Conservation (phyloP, 176 grass and related monocot genomes). For the Aegilops umbellulata region DNA sequence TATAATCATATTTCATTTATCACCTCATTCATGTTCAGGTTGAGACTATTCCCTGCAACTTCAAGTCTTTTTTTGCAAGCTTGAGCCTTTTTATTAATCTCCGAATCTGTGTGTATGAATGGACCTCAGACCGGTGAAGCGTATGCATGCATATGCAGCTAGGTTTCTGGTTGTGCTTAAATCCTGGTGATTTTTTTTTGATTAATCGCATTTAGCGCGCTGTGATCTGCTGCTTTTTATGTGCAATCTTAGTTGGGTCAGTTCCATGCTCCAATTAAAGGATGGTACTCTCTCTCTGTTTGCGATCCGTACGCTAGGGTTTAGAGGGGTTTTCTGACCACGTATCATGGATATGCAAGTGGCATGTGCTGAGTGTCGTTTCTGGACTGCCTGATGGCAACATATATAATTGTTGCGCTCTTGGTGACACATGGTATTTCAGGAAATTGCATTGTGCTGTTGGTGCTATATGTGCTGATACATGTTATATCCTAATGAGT, state of each 20-base stretch:
- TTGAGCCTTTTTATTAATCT: conserved; percentile 39
- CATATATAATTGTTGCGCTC: neutral
- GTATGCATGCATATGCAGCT: too few species aligned
- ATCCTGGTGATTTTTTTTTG: too few species aligned
- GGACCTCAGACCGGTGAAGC: too few species aligned
- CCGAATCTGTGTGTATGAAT: conserved; percentile 27
- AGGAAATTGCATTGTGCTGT: neutral
- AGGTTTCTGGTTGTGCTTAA: too few species aligned
- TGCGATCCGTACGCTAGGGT: neutral
- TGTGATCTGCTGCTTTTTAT: neutral
- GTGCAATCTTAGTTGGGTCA: neutral
- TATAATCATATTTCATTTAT: neutral
- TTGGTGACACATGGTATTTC: neutral
- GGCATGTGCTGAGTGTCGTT: neutral
- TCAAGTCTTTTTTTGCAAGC: conserved; percentile 16
- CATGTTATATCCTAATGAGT: neutral
- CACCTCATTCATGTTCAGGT: conserved; percentile 32
- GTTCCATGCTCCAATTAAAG: too few species aligned
- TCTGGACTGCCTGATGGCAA: too few species aligned
- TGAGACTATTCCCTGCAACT: conserved; percentile 40
- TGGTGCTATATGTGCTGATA: neutral
- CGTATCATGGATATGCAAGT: neutral
- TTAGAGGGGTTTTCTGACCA: neutral
- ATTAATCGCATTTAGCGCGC: neutral
- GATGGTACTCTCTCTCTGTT: neutral